Conservation (phyloP, 2,329 filamentous ascomycete genomes). For the Cladosporium phlei region DNA sequence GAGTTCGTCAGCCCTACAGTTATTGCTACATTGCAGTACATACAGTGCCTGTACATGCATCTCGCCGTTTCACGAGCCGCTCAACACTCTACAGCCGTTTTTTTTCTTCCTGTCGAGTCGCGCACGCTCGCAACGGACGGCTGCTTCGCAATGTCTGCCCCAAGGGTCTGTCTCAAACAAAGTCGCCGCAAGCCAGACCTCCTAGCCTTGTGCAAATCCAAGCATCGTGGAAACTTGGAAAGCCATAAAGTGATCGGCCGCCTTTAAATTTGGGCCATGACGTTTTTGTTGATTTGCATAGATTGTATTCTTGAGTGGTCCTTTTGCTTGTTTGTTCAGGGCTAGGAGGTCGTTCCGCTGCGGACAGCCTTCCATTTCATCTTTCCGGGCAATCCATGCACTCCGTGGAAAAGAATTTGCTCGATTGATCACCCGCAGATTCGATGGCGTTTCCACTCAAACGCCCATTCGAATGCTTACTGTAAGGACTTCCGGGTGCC, state of each 20-base stretch:
- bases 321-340: not conserved
- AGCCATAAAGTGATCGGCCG: not conserved
- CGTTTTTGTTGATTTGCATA: not conserved
- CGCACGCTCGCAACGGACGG: no score
- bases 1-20: no score
- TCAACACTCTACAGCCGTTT: no score
- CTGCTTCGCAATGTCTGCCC: no score
- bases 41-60: no score
- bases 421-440: not conserved
- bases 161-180: constrained; percentile 11
- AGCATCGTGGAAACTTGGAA: constrained; percentile 3
- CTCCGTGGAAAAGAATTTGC: no score
- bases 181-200: not conserved
- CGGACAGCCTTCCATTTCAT: no score
- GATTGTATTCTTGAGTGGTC: not conserved
- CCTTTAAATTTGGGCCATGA: constrained; percentile 2
- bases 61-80: no score
- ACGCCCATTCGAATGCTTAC: not conserved
- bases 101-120: no score
- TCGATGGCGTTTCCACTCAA: not conserved
- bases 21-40: no score
- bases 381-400: no score
- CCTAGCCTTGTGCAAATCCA: not conserved
- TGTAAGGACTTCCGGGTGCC: not conserved
- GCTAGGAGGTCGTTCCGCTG: no score